Evolutionary conservation across 2,329 filamentous ascomycete genomes (phyloP).

Genomic region (Chaetomium globosum): DNA sequence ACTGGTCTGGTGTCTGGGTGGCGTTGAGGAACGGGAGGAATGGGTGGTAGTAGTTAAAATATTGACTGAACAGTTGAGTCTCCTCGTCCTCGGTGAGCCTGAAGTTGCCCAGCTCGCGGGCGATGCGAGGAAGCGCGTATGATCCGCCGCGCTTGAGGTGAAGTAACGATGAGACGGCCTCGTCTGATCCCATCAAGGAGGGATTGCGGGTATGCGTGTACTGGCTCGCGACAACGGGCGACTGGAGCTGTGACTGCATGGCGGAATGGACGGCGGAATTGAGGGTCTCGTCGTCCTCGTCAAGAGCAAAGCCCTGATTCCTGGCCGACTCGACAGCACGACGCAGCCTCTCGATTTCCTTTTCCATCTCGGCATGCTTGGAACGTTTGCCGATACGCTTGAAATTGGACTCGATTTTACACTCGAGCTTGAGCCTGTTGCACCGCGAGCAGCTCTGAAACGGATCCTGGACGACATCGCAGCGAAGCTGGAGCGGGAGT

Average conservation of each 20-base stretch:
- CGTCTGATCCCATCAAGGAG: constrained; percentile 68
- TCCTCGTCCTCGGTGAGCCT: constrained; percentile 66
- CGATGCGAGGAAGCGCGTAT: constrained; percentile 62
- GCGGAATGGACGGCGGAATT: constrained; percentile 32
- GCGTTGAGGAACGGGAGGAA: constrained; percentile 76
- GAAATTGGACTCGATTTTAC: constrained; percentile 86
- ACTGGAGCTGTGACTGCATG: constrained; percentile 57
- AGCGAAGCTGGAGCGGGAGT: constrained; percentile 60
- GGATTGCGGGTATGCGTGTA: constrained; percentile 64
- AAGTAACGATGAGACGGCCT: constrained; percentile 67
- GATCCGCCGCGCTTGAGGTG: constrained; percentile 67
- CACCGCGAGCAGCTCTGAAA: constrained; percentile 78
- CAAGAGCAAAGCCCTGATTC: constrained; percentile 59
- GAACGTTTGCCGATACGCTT: constrained; percentile 79
- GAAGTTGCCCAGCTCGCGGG: constrained; percentile 64
- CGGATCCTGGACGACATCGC: constrained; percentile 80
- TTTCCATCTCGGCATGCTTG: constrained; percentile 84
- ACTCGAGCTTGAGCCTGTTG: constrained; percentile 76
- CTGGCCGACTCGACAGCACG: constrained; percentile 63
- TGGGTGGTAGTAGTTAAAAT: constrained; percentile 74
- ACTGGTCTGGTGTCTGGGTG: constrained; percentile 68
- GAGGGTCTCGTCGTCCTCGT: constrained; percentile 55
- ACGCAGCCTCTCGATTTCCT: constrained; percentile 72
- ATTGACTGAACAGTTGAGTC: constrained; percentile 69
- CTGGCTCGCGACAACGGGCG: constrained; percentile 59